Percentiles rank a stretch among this genome's conserved stretches.
Conservation (phyloP, 2,329 filamentous ascomycete species). For the Erysiphe neolycopersici region DNA sequence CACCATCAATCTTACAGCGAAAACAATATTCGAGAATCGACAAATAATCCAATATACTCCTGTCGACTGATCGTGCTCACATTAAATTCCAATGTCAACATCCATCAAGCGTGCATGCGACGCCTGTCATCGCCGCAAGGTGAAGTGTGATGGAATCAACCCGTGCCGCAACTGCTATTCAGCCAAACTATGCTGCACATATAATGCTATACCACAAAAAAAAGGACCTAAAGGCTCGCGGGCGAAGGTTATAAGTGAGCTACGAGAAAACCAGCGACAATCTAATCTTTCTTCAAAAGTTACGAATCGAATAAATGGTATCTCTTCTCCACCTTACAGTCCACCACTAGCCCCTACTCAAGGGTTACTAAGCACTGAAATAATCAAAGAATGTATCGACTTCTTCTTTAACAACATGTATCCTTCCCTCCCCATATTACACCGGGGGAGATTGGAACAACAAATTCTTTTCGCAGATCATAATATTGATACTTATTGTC, state of each 20-base stretch:
- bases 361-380: conserved; percentile 31
- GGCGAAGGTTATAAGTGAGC: conserved; percentile 49
- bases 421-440: conserved; percentile 32
- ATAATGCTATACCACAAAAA: conserved; percentile 50
- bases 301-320: conserved; percentile 30
- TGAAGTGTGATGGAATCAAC: conserved; percentile 45
- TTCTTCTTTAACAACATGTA: conserved; percentile 47
- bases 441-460: conserved; percentile 29
- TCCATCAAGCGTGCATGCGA: conserved; percentile 35
- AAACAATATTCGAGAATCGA: background rate
- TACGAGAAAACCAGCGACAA: conserved; percentile 41
- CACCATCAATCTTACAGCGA: background rate
- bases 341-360: conserved; percentile 26
- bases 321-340: conserved; percentile 21
- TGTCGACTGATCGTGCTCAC: background rate
- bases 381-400: conserved; percentile 37
- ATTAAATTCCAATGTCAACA: conserved; percentile 7
- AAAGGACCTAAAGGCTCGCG: conserved; percentile 50
- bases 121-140: conserved; percentile 47
- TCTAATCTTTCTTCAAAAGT: conserved; percentile 35
- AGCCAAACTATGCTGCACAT: conserved; percentile 41
- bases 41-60: background rate
- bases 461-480: conserved; percentile 33
- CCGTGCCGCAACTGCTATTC: conserved; percentile 46
- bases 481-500: conserved; percentile 34